Conservation (phyloP, 1,284 basidiomycete species). For the Ganoderma meredithae region DNA sequence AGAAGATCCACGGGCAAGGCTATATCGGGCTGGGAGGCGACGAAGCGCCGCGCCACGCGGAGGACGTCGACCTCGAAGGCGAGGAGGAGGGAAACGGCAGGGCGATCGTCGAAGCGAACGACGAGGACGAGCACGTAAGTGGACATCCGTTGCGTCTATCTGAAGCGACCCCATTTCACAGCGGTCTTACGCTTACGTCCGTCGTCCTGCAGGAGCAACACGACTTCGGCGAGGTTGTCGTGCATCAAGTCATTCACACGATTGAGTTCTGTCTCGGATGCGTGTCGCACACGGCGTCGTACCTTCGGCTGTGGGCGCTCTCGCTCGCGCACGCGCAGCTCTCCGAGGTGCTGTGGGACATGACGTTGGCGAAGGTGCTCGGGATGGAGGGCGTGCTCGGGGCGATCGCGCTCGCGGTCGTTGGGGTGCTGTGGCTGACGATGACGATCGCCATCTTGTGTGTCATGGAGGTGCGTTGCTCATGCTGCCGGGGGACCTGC, state of each 20-base stretch:
- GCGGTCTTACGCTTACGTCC: constrained; percentile 20
- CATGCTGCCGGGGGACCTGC: constrained; percentile 16
- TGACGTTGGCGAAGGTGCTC: constrained; percentile 78
- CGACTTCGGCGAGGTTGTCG: constrained; percentile 94
- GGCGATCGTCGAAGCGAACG: constrained; percentile 72
- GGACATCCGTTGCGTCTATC: constrained; percentile 17
- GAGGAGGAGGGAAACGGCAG: constrained; percentile 90
- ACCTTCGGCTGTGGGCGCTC: constrained; percentile 98
- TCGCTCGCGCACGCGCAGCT: constrained; percentile 98
- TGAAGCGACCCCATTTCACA: constrained; percentile 1
- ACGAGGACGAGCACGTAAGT: constrained; percentile 74
- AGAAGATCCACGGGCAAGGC: constrained; percentile 85
- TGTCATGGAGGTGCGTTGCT: constrained; percentile 83
- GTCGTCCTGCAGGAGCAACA: constrained; percentile 64
- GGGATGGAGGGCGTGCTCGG: constrained; percentile 63
- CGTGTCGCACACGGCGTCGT: constrained; percentile 99
- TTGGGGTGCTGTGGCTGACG: constrained; percentile 84
- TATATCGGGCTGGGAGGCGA: constrained; percentile 77
- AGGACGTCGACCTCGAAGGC: constrained; percentile 73
- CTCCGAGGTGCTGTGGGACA: constrained; percentile 92
- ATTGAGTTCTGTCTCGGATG: constrained; percentile 99
- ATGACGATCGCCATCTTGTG: constrained; percentile 84
- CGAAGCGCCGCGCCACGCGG: constrained; percentile 50
- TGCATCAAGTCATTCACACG: constrained; percentile 98
- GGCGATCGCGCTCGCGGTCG: constrained; percentile 67